These are phyloP conservation scores for Citrus reticulata DNA, from an alignment of 345 rosid genomes.

Conservation along the genomic window DNA sequence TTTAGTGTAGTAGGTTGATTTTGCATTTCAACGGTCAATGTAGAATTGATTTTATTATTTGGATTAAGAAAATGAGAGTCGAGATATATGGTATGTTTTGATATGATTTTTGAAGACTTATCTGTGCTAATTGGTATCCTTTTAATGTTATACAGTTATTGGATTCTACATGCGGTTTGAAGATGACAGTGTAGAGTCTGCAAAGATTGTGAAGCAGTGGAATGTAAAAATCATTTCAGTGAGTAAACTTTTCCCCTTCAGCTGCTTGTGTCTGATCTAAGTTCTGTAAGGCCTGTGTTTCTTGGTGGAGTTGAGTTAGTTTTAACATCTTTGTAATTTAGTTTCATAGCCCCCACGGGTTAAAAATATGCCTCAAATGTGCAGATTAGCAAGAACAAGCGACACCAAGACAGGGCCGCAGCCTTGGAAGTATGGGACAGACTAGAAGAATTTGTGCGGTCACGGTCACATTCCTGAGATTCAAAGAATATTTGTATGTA, in stretches of 20 bases:
- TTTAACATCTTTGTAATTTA: neutral
- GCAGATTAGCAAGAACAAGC: constrained; percentile 96
- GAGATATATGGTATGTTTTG: neutral
- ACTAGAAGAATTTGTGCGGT: constrained; percentile 83
- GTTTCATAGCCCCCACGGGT: neutral
- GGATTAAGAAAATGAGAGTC: neutral
- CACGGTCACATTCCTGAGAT: constrained; percentile 69
- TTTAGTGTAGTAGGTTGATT: neutral
- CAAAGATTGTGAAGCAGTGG: constrained; percentile 95
- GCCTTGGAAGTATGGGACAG: constrained; percentile 97
- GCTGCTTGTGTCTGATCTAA: neutral
- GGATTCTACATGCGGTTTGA: constrained; percentile 94
- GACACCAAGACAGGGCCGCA: constrained; percentile 94
- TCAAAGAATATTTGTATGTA: constrained; percentile 21
- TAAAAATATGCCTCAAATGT: constrained; percentile 10
- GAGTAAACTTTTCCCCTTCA: constrained; percentile 13
- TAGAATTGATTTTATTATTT: neutral
- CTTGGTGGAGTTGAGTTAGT: neutral
- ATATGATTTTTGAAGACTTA: neutral
- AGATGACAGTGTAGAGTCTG: constrained; percentile 94
- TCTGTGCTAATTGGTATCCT: neutral
- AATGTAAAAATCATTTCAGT: constrained; percentile 96
- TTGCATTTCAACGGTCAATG: neutral
- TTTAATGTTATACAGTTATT: constrained; percentile 55
- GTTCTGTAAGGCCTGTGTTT: neutral